Evolutionary conservation across 768 basidiomycete species (phyloP), one percentile per base, ranked within the genome.

Genomic region (Amyloporia xantha): DNA sequence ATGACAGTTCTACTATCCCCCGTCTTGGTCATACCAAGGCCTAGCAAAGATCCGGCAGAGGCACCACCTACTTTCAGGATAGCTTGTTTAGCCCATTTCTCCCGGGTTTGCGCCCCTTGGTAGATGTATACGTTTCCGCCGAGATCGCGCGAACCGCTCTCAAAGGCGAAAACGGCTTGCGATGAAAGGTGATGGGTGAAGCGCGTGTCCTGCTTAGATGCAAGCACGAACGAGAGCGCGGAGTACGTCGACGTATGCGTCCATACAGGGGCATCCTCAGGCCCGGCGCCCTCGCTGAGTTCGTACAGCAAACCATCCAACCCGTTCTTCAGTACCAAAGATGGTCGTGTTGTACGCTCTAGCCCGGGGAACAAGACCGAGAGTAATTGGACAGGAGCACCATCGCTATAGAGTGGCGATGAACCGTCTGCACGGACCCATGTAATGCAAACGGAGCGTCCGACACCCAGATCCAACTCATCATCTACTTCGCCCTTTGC

Each of bases 211-310:
- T 80, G 82, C 62, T 97, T 97, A 11, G 90, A 91, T 7, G 91
- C 91, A 43, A 99, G 73, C 35, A 99, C 95, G 62, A 97, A 99
- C 1, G 91, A 78, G 21, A 99, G 76, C 0, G 93, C 95, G 17
- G 87, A 82, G 64, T 81, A 93, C 0, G 95, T 97, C n/a, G 81
- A 74, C 3, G 68, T 67, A 63, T 99, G 95, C 44, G 59, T 71
- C 92, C 89, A 95, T 53, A 17, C 54, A 40, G 17, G 66, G 9
- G 38, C 62, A 35, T 24, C 54, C 12, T 56, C 40, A 13, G 62
- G 26, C 48, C 62, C 55, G 49, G 53, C 30, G 13, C 49, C 62
- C 0, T 66, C 58, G 38, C 67, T 62, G 24, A 86, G 66, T 5
- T 72, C 60, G 65, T 82, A 84, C 36, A 84, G 68, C 1, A 78